phyloP scores from a whole-genome alignment of 164 flowering plant genomes.

The Liquidambar formosana region DNA sequence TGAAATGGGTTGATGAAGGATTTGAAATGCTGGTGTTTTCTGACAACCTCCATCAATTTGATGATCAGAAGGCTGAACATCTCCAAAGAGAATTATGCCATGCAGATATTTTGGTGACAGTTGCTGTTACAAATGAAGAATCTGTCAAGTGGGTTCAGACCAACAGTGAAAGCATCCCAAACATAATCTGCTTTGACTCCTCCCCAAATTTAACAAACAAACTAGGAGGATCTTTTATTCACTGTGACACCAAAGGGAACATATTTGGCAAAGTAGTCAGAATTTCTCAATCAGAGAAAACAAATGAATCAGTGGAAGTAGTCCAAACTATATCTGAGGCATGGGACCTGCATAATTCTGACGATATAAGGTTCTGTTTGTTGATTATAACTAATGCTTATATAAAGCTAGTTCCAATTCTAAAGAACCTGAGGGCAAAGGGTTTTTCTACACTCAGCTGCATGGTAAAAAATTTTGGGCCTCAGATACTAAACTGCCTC shows the following conservation, averaged over 20 bases:
- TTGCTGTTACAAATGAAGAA: conserved; percentile 56
- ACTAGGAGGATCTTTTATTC: conserved; percentile 59
- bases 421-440: conserved; percentile 79
- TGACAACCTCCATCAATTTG: conserved; percentile 34
- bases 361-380: conserved; percentile 88
- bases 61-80: conserved; percentile 22
- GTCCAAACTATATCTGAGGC: conserved; percentile 69
- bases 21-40: conserved; percentile 74
- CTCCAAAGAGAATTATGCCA: conserved; percentile 32
- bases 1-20: conserved; percentile 91
- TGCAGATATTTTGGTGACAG: conserved; percentile 69
- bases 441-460: conserved; percentile 83
- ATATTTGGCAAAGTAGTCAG: conserved; percentile 39
- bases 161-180: conserved; percentile 44
- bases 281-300: too few relatives aligned
- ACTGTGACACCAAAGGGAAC: conserved; percentile 28
- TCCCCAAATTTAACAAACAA: conserved; percentile 57
- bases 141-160: conserved; percentile 60
- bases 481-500: conserved; percentile 75
- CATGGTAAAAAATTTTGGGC: conserved; percentile 85
- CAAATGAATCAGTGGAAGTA: conserved; percentile 52
- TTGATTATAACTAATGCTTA: conserved; percentile 80
- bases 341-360: conserved; percentile 82
- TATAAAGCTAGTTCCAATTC: conserved; percentile 67
- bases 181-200: conserved; percentile 77